Evolutionary conservation across 2,329 filamentous ascomycete genomes (phyloP).

Genomic region (Pseudogymnoascus sp.): DNA sequence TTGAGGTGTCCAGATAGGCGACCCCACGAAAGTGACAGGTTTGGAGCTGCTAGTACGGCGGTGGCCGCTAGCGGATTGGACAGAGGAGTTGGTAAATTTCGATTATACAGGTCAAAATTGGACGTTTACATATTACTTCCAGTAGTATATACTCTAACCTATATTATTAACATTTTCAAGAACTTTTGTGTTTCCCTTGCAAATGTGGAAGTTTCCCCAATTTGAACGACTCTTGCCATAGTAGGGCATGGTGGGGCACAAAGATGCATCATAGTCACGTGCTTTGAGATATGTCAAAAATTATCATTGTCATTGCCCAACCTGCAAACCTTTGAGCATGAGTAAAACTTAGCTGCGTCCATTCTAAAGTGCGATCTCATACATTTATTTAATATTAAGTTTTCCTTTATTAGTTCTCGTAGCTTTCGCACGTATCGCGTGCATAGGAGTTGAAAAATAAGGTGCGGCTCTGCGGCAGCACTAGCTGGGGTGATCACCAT

Average conservation of each 20-base stretch:
- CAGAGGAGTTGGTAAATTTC: background rate
- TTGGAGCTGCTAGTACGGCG: background rate
- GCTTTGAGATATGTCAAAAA: background rate
- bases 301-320: background rate
- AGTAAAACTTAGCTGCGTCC: background rate
- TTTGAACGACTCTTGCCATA: background rate
- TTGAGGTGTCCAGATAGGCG: constrained; percentile 10
- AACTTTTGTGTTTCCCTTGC: background rate
- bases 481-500: constrained; percentile 1
- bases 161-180: background rate
- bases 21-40: constrained; percentile 3
- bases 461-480: constrained; percentile 11
- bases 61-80: background rate
- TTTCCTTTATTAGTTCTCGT: background rate
- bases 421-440: background rate
- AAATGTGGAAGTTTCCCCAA: background rate
- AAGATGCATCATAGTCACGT: background rate
- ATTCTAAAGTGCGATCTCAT: background rate
- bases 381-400: background rate
- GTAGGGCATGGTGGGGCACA: background rate
- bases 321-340: background rate
- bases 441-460: background rate
- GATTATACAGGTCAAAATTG: background rate
- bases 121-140: background rate
- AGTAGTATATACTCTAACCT: background rate